Evolutionary conservation across 352 stramenopile species (phyloP).

Genomic region (Globisporangium rhizosaccharum): DNA sequence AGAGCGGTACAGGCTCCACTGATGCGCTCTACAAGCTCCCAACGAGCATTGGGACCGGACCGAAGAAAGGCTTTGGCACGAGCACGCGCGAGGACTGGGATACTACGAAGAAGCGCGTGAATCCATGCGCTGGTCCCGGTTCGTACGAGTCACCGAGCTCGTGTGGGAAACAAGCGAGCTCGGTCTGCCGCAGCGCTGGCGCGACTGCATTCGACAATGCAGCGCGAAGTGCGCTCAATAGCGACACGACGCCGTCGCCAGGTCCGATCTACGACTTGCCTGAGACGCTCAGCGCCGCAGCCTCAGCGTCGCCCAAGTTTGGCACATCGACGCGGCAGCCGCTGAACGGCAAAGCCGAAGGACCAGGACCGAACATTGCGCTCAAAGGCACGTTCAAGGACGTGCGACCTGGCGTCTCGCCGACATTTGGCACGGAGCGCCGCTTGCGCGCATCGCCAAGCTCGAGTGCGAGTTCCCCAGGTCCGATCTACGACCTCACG

Average conservation of each 20-base stretch:
- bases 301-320: constrained; percentile 44
- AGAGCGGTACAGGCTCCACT: constrained; percentile 39
- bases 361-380: constrained; percentile 58
- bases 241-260: constrained; percentile 59
- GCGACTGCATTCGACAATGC: constrained; percentile 68
- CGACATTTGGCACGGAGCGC: constrained; percentile 69
- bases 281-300: constrained; percentile 28
- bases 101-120: constrained; percentile 41
- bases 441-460: constrained; percentile 27
- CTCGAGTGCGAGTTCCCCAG: constrained; percentile 28
- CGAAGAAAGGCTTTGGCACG: constrained; percentile 74
- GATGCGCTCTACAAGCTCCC: constrained; percentile 74
- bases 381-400: constrained; percentile 52
- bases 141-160: constrained; percentile 59
- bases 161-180: constrained; percentile 58
- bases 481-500: constrained; percentile 67
- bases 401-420: constrained; percentile 35
- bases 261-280: constrained; percentile 75
- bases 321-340: constrained; percentile 48
- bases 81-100: constrained; percentile 81
- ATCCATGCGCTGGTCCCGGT: constrained; percentile 59
- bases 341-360: constrained; percentile 46
- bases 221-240: constrained; percentile 29
- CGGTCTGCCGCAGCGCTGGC: constrained; percentile 35
- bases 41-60: constrained; percentile 40